Evolutionary conservation across 495 filamentous ascomycete genomes (phyloP).

Genomic region (Pseudoneurospora amorphoporcata): DNA sequence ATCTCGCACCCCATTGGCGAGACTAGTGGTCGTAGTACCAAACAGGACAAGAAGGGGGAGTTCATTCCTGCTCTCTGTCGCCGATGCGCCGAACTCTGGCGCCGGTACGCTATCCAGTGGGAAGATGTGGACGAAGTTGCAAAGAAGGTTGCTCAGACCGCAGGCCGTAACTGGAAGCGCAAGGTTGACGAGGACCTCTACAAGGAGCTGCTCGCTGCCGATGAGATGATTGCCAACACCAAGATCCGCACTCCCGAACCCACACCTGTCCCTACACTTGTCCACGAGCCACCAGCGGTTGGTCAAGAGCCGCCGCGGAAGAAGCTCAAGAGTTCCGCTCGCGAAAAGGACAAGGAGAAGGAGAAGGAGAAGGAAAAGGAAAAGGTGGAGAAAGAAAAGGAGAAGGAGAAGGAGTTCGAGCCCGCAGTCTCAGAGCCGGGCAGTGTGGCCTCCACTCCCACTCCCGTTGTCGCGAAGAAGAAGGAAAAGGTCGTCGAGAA

Average conservation of each 20-base stretch:
- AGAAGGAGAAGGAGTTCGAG: constrained; percentile 34
- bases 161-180: constrained; percentile 78
- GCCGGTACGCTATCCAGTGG: constrained; percentile 90
- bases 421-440: constrained; percentile 28
- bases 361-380: constrained; percentile 47
- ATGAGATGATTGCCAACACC: constrained; percentile 38
- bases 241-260: constrained; percentile 31
- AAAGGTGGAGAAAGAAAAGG: constrained; percentile 24
- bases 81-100: constrained; percentile 84
- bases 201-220: constrained; percentile 54
- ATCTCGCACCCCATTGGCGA: constrained; percentile 66
- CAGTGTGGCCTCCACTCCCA: constrained; percentile 13
- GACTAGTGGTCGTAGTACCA: constrained; percentile 45
- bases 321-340: constrained; percentile 35
- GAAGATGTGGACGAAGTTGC: constrained; percentile 89
- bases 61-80: constrained; percentile 78
- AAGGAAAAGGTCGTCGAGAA: constrained; percentile 53
- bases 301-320: constrained; percentile 40
- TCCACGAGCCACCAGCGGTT: constrained; percentile 4
- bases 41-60: constrained; percentile 63
- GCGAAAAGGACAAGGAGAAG: constrained; percentile 31
- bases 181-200: constrained; percentile 86
- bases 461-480: constrained; percentile 42
- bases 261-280: constrained; percentile 24
- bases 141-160: constrained; percentile 75